phyloP scores from a whole-genome alignment of 2,329 filamentous ascomycete species.

The Trichoderma atroviride region DNA sequence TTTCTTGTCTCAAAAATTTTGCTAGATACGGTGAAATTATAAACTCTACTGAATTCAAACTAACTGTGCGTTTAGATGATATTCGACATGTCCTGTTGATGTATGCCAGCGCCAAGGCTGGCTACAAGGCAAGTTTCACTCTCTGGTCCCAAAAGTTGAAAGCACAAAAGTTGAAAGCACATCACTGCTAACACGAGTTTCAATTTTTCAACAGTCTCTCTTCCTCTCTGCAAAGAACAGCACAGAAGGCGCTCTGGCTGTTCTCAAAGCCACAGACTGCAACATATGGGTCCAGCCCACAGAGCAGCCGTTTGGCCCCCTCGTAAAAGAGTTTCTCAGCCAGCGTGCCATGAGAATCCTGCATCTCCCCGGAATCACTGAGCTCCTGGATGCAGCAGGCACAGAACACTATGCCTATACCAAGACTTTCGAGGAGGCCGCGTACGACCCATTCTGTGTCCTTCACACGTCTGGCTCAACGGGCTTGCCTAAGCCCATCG shows the following conservation, averaged over 20 bases:
- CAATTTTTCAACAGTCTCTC: background rate
- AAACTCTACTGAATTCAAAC: background rate
- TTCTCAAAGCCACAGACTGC: conserved; percentile 39
- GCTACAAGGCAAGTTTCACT: conserved; percentile 35
- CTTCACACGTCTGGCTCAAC: conserved; percentile 49
- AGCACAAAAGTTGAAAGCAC: background rate
- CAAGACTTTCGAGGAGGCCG: conserved; percentile 39
- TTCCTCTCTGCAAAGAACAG: conserved; percentile 38
- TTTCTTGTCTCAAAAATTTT: background rate
- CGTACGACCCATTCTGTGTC: conserved; percentile 41
- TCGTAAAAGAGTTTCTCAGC: background rate
- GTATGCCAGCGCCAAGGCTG: conserved; percentile 40
- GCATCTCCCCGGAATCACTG: conserved; percentile 1
- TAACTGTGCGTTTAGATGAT: conserved; percentile 33
- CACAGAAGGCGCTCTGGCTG: conserved; percentile 37
- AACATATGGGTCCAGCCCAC: conserved; percentile 36
- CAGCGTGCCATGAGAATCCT: background rate
- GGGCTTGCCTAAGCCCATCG: conserved; percentile 46
- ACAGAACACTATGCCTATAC: conserved; percentile 35
- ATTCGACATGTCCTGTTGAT: conserved; percentile 37
- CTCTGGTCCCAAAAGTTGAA: background rate
- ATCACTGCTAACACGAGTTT: conserved; percentile 9
- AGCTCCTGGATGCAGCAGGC: background rate
- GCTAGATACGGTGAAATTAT: background rate
- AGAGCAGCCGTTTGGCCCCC: conserved; percentile 21